Evolutionary conservation across 2,329 filamentous ascomycete species (phyloP).

Genomic region (Alternaria arbusti): DNA sequence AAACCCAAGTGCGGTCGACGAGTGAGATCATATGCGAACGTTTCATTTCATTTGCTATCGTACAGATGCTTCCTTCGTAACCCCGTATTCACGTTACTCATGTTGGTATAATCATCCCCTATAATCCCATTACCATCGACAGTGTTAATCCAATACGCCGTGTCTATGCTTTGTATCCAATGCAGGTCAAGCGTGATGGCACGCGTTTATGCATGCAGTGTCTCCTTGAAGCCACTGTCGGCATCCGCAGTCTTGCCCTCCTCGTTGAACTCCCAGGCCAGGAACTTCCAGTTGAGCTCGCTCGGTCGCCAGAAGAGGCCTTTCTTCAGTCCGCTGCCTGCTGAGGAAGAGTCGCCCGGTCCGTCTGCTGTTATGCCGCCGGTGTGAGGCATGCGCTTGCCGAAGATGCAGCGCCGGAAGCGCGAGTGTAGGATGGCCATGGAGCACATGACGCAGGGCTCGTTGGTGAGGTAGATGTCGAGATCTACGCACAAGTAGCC

Average conservation of each 20-base stretch:
- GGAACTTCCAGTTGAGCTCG: constrained; percentile 85
- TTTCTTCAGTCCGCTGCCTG: constrained; percentile 54
- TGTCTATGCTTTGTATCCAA: constrained; percentile 34
- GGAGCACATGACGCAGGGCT: constrained; percentile 94
- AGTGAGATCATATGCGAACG: neutral
- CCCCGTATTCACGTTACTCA: neutral
- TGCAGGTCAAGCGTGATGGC: constrained; percentile 2
- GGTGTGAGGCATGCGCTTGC: constrained; percentile 76
- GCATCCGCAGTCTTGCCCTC: constrained; percentile 19
- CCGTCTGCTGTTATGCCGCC: constrained; percentile 82
- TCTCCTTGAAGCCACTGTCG: constrained; percentile 25
- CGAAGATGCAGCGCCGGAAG: constrained; percentile 85
- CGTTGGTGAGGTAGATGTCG: constrained; percentile 92
- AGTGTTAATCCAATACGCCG: constrained; percentile 28
- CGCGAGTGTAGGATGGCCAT: constrained; percentile 96
- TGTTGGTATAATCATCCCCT: neutral
- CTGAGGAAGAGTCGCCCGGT: constrained; percentile 14
- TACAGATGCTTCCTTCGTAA: neutral
- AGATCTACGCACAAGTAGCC: constrained; percentile 94
- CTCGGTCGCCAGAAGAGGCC: constrained; percentile 69
- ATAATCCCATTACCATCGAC: constrained; percentile 10
- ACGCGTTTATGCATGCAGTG: constrained; percentile 36
- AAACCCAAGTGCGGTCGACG: too few relatives aligned
- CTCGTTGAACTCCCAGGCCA: constrained; percentile 75
- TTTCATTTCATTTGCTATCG: neutral